Evolutionary conservation across 257 asterid species (phyloP).

Genomic region (Ehretia macrophylla): DNA sequence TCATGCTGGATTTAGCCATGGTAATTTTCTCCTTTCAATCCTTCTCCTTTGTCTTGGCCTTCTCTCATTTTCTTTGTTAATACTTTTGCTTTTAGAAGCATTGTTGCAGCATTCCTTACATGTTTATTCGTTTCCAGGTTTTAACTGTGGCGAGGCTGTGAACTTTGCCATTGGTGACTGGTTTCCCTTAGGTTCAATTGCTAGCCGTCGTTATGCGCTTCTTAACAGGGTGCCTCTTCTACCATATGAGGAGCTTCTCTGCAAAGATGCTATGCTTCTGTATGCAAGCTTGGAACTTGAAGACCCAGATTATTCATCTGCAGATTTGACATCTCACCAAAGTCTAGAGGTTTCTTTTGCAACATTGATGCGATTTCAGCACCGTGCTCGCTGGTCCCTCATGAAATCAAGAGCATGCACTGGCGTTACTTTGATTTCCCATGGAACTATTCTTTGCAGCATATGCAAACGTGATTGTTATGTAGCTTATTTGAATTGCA

Average conservation of each 20-base stretch:
- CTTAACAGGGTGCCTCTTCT: slow-evolving; percentile 81
- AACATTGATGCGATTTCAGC: slow-evolving; percentile 82
- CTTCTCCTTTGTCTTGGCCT: not conserved
- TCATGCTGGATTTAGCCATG: slow-evolving; percentile 99
- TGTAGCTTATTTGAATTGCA: slow-evolving; percentile 76
- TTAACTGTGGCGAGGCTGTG: slow-evolving; percentile 98
- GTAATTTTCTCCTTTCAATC: slow-evolving; percentile 26
- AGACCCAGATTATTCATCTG: slow-evolving; percentile 39
- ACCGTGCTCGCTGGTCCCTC: slow-evolving; percentile 81
- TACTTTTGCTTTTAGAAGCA: not conserved
- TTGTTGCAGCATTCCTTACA: no score
- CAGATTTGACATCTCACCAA: slow-evolving; percentile 40
- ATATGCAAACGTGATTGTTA: slow-evolving; percentile 90
- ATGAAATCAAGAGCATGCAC: slow-evolving; percentile 41
- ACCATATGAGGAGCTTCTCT: slow-evolving; percentile 94
- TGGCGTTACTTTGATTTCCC: slow-evolving; percentile 49
- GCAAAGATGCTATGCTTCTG: slow-evolving; percentile 90
- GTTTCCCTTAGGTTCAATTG: slow-evolving; percentile 88
- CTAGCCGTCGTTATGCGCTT: slow-evolving; percentile 87
- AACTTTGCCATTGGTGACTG: slow-evolving; percentile 94
- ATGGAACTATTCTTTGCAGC: slow-evolving; percentile 87
- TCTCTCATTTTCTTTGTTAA: not conserved
- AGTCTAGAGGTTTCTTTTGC: slow-evolving; percentile 63
- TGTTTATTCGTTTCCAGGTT: slow-evolving; percentile 40
- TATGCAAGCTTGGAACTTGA: slow-evolving; percentile 30